Evolutionary conservation across 2,329 filamentous ascomycete genomes (phyloP), one percentile per base, ranked within the genome.

Genomic region (Xylariales sp.): DNA sequence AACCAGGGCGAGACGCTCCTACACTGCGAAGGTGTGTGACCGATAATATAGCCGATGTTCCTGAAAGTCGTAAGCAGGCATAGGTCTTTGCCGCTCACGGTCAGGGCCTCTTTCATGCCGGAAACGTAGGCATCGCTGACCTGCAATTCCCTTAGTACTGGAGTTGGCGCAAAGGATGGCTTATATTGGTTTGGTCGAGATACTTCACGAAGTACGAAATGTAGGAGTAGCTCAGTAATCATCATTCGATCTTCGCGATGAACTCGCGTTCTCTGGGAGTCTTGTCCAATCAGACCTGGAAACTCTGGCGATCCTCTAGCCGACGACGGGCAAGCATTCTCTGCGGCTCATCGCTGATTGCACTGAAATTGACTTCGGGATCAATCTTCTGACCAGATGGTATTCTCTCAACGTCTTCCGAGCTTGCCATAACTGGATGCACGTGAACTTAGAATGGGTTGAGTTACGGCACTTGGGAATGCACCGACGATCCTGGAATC

Each of bases 171-270:
- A 27, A n/a, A n/a, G n/a, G 5, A 6, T 18, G 31, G 20, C 54
- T 44, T 25, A 52, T 47, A 42, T 59, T 54, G 0, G 57, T 60
- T 33, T 61, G 58, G 41, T 65, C 59, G 5, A 67, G 48, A 20
- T 60, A 61, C 46, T 64, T 65, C 55, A 65, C 60, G 31, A 66
- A 66, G 42, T 64, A 65, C 1, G 60, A 60, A 2, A 63, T 29
- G 15, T 59, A 66, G 4, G 54, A 58, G 40, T 63, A 63, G 1
- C 56, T 62, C 18, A 67, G 38, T 21, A 66, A 57, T 49, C 53
- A 61, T 46, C 54, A 58, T 33, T 65, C 62, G 3, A 63, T 48
- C 38, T 63, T 64, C 10, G 47, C 45, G 9, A 65, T 47, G 20
- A 64, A 53, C 5, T 49, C 50, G 3, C 61, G 51, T 39, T 63